Evolutionary conservation across 2,329 filamentous ascomycete species (phyloP).

Genomic region (Capronia americana): DNA sequence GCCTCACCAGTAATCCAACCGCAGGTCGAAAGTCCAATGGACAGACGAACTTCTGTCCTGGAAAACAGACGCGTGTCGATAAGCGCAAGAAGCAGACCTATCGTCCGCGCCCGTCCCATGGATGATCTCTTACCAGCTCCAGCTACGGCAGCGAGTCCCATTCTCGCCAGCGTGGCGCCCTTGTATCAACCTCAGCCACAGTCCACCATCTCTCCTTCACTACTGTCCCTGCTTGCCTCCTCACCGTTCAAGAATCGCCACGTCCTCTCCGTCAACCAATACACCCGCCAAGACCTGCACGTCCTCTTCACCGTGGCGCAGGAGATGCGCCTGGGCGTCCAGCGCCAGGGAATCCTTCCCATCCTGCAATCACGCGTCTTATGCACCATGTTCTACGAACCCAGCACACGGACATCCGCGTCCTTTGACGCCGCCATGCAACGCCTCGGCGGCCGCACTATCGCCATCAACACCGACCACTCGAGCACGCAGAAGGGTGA

Average conservation of each 20-base stretch:
- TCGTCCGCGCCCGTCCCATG: slow-evolving; percentile 31
- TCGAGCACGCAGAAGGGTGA: slow-evolving; percentile 96
- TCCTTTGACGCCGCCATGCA: slow-evolving; percentile 99
- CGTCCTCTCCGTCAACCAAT: slow-evolving; percentile 90
- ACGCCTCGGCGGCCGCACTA: slow-evolving; percentile 85
- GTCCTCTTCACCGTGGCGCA: slow-evolving; percentile 94
- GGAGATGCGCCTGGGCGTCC: slow-evolving; percentile 95
- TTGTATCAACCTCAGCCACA: slow-evolving; percentile 55
- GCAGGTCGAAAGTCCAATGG: slow-evolving; percentile 47
- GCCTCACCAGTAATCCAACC: slow-evolving; percentile 51
- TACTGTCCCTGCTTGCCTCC: slow-evolving; percentile 75
- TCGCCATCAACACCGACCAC: slow-evolving; percentile 79
- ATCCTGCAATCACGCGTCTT: slow-evolving; percentile 85
- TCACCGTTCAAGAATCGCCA: slow-evolving; percentile 90
- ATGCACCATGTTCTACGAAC: slow-evolving; percentile 96
- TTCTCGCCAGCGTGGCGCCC: slow-evolving; percentile 27
- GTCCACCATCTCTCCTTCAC: slow-evolving; percentile 62
- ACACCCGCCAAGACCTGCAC: slow-evolving; percentile 85
- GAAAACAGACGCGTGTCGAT: slow-evolving; percentile 38
- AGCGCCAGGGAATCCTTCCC: slow-evolving; percentile 87
- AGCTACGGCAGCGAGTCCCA: slow-evolving; percentile 36
- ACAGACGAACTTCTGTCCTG: slow-evolving; percentile 39
- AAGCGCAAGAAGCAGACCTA: slow-evolving; percentile 34
- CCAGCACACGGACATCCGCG: slow-evolving; percentile 90
- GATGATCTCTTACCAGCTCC: slow-evolving; percentile 38